Base-by-base conservation (phyloP, 2,329 filamentous ascomycete genomes). In the Microcyclospora tardicrescens region DNA sequence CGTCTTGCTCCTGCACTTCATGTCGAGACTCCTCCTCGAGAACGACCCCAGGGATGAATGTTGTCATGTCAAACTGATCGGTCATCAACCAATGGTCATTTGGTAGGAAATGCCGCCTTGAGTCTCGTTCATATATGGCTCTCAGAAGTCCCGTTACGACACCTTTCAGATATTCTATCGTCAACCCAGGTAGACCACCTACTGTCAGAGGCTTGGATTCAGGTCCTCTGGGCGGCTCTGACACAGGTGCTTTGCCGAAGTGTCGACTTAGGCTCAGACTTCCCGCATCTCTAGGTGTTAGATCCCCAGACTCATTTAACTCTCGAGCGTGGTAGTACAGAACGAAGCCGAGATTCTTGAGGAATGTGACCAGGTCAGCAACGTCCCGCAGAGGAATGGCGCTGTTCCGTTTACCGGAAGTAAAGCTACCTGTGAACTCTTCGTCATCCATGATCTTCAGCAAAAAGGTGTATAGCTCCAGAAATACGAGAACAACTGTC, bases 81-180 rank as follows among this genome's bases (percentile, higher is more conserved):
- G 82, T 91, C 87, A 96, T 96, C 28, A 96, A 68, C 91, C 91
- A 98, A 58, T 94, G 87, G 35, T 77, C 74, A n/a, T 71, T 63
- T 2, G 85, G 81, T 15, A 96, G 63, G 55, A 96, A 96, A 24
- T 74, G 78, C 15, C 87, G 77, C 43, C 91, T 73, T 6, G 91
- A 98, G 59, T 96, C 89, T 58, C 89, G 72, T 60, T 95, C 87
- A 56, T 96, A 95, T 8, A 95, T 67, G 72, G 93, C 89, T 40
- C 81, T 79, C 54, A 95, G 69, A 0, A 93, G 72, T 2, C 78
- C 79, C 2, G 85, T 93, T 6, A 86, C 76, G 2, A 89, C 69
- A n/a, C 72, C 76, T 53, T 84, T 82, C 41, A 95, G 75, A 44
- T 84, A 84, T 29, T 81, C 73, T 27, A 91, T 69, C 24, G 80